Evolutionary conservation across 768 basidiomycete genomes (phyloP).

Genomic region (Suillus luteus): DNA sequence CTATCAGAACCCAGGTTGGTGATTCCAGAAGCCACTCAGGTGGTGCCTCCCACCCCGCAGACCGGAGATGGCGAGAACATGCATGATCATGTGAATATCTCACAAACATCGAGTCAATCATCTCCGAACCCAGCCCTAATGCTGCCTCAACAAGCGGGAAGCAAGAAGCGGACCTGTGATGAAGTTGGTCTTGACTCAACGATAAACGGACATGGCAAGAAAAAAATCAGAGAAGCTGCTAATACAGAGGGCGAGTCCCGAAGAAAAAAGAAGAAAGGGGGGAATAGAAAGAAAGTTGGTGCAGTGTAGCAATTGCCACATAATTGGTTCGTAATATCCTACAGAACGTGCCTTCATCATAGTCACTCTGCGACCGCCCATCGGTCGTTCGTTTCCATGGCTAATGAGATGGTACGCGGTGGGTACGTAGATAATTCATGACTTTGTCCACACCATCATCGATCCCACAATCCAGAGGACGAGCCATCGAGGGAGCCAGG

Average conservation of each 20-base stretch:
- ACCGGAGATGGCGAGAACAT: background rate
- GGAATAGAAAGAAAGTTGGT: conserved; percentile 13
- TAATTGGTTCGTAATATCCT: background rate
- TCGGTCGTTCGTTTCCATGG: background rate
- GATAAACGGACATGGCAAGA: background rate
- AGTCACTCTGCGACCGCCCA: background rate
- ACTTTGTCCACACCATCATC: background rate
- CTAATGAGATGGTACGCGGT: background rate
- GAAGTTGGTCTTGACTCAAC: conserved; percentile 13
- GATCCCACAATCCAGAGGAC: conserved; percentile 20
- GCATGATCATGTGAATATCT: background rate
- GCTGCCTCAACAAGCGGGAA: background rate
- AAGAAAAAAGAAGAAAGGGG: conserved; percentile 28
- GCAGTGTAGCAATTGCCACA: background rate
- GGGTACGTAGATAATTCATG: background rate
- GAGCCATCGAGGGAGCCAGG: conserved; percentile 30
- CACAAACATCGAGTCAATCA: background rate
- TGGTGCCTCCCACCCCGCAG: background rate
- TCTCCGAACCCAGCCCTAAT: background rate
- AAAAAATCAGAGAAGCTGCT: background rate
- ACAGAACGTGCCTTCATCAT: background rate
- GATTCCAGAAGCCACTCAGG: conserved; percentile 39
- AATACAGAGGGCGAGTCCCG: conserved; percentile 11
- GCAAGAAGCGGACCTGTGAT: conserved; percentile 27
- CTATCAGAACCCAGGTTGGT: conserved; percentile 74